phyloP scores from a whole-genome alignment of 805 yeast genomes.

The Kazachstania kunashirensis region DNA sequence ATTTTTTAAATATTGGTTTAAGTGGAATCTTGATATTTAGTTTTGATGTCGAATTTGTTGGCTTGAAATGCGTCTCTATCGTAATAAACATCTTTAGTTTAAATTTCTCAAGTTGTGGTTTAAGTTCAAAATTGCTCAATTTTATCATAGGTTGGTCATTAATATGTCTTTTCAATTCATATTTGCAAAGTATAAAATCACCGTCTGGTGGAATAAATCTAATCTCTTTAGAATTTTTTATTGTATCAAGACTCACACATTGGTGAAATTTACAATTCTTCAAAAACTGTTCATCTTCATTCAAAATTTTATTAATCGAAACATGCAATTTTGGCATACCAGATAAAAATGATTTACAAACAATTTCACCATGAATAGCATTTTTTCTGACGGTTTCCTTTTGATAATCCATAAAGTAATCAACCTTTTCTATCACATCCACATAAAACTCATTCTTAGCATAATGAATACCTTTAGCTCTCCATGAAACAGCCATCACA shows the following conservation, averaged over 20 bases:
- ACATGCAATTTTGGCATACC: constrained; percentile 84
- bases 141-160: constrained; percentile 33
- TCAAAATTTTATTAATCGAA: constrained; percentile 60
- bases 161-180: constrained; percentile 28
- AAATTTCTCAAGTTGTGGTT: constrained; percentile 19
- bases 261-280: constrained; percentile 77
- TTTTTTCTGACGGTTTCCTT: constrained; percentile 53
- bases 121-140: constrained; percentile 17
- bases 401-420: constrained; percentile 54
- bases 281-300: constrained; percentile 35
- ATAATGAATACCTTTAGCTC: constrained; percentile 83
- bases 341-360: constrained; percentile 64
- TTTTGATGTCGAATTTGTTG: constrained; percentile 28
- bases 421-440: constrained; percentile 70
- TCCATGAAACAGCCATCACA: constrained; percentile 77
- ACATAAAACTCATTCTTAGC: constrained; percentile 84
- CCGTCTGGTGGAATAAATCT: constrained; percentile 90
- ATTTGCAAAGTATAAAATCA: constrained; percentile 48
- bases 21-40: constrained; percentile 27
- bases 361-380: constrained; percentile 62
- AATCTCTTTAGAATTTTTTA: constrained; percentile 44
- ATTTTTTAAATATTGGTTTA: constrained; percentile 27
- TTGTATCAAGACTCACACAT: constrained; percentile 66
- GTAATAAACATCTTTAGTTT: constrained; percentile 18
- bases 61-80: constrained; percentile 29